Percentiles rank a stretch among this genome's conserved stretches.
Conservation (phyloP, 2,329 filamentous ascomycete genomes). For the Aspergillus udagawae region DNA sequence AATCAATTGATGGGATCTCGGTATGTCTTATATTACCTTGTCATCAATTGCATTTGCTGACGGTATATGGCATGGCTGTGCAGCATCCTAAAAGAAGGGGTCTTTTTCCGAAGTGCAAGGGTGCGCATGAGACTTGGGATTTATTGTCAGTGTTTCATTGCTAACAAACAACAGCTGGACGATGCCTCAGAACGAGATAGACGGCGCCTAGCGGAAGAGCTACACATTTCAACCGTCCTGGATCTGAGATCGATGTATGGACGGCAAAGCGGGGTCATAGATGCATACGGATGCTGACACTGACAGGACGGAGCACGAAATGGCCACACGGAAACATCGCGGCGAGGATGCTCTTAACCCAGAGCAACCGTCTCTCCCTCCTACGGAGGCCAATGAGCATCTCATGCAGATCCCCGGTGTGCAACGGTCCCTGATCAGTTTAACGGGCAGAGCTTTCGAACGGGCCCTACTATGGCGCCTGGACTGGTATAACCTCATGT, state of each 20-base stretch:
- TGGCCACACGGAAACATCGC: constrained; percentile 60
- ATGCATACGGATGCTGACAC: not conserved
- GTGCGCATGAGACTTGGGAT: constrained; percentile 40
- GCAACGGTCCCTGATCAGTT: constrained; percentile 62
- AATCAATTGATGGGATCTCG: constrained; percentile 56
- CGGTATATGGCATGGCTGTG: not conserved
- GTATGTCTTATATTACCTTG: constrained; percentile 37
- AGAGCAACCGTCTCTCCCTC: constrained; percentile 33
- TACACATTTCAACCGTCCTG: constrained; percentile 67
- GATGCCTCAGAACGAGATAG: constrained; percentile 67
- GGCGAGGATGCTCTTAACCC: constrained; percentile 27
- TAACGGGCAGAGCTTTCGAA: constrained; percentile 71
- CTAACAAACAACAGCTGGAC: constrained; percentile 46
- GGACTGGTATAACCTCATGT: constrained; percentile 64
- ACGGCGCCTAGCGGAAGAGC: constrained; percentile 53
- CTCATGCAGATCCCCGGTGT: constrained; percentile 62
- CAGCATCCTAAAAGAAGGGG: constrained; percentile 54
- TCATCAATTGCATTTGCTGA: constrained; percentile 1
- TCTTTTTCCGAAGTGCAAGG: constrained; percentile 66
- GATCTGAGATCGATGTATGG: constrained; percentile 72
- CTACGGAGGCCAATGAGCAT: constrained; percentile 48
- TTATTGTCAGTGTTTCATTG: not conserved
- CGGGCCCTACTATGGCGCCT: constrained; percentile 63
- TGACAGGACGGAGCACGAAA: constrained; percentile 66
- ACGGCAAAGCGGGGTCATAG: not conserved